Evolutionary conservation across 2,329 filamentous ascomycete genomes (phyloP).

Genomic region (Arthrinium phaeospermum): DNA sequence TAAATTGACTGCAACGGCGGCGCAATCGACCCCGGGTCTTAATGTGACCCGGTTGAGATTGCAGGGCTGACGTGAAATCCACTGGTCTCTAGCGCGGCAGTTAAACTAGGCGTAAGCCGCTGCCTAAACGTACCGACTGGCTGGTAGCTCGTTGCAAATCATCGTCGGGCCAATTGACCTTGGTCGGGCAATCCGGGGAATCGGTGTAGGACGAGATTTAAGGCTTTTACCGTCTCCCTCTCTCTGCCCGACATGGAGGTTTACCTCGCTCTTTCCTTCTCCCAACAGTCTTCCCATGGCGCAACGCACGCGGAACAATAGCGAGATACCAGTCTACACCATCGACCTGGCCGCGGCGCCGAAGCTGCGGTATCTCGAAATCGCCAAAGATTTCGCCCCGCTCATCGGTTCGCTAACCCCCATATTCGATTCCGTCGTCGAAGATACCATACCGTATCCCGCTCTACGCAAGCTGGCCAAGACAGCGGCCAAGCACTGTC

Average conservation of each 20-base stretch:
- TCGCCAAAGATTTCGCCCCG: constrained; percentile 52
- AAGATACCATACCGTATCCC: constrained; percentile 29
- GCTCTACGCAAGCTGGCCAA: constrained; percentile 35
- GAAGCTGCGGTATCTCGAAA: constrained; percentile 53
- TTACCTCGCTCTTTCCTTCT: background rate
- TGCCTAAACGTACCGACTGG: background rate
- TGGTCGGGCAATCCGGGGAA: background rate
- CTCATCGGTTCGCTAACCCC: constrained; percentile 48
- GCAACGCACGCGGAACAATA: background rate
- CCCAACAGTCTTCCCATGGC: background rate
- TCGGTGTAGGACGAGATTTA: background rate
- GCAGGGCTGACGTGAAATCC: background rate
- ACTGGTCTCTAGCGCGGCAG: background rate
- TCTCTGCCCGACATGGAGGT: background rate
- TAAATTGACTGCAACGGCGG: background rate
- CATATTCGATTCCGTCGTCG: constrained; percentile 58
- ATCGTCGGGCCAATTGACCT: background rate
- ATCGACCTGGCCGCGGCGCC: constrained; percentile 63
- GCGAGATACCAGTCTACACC: constrained; percentile 30
- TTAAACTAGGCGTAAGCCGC: no score
- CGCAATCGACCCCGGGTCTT: background rate
- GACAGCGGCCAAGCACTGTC: constrained; percentile 48
- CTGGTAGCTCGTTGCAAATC: background rate
- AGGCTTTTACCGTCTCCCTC: background rate
- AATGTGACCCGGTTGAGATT: background rate